phyloP scores from a whole-genome alignment of 345 rosid genomes.

The Populus tremula region DNA sequence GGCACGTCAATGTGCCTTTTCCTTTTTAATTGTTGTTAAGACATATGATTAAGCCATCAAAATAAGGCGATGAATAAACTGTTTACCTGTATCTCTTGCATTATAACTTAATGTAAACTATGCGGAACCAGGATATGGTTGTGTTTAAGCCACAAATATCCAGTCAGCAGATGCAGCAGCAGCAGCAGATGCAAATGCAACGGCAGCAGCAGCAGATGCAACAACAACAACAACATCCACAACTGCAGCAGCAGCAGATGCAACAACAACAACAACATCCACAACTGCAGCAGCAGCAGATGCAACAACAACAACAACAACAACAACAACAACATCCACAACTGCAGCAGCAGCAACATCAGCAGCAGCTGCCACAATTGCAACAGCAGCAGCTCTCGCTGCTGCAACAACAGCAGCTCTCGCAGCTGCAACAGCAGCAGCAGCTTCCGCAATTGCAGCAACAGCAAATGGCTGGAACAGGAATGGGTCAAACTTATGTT shows the following conservation, averaged over 20 bases:
- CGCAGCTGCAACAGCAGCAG: constrained; percentile 25
- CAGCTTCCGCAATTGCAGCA: constrained; percentile 28
- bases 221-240: too few species aligned
- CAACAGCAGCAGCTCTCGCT: constrained; percentile 17
- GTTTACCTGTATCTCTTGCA: not conserved
- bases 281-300: constrained; percentile 10
- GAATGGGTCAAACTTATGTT: constrained; percentile 69
- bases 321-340: constrained; percentile 19
- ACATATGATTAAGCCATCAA: not conserved
- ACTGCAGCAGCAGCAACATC: constrained; percentile 32
- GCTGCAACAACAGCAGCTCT: constrained; percentile 15
- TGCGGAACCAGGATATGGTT: constrained; percentile 75
- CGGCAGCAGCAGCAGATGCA: constrained; percentile 21
- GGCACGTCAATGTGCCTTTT: not conserved
- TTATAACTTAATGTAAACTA: not conserved
- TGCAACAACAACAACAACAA: constrained; percentile 6
- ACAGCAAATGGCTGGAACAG: constrained; percentile 71
- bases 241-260: constrained; percentile 10
- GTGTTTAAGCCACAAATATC: constrained; percentile 87
- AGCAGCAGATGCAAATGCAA: constrained; percentile 24
- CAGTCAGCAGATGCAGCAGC: constrained; percentile 42
- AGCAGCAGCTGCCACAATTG: constrained; percentile 14
- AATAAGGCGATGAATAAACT: not conserved
- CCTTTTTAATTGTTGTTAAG: not conserved
- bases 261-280: too few species aligned